Base-by-base conservation (phyloP, 805 yeast genomes). In the Candida yuanshanica region DNA sequence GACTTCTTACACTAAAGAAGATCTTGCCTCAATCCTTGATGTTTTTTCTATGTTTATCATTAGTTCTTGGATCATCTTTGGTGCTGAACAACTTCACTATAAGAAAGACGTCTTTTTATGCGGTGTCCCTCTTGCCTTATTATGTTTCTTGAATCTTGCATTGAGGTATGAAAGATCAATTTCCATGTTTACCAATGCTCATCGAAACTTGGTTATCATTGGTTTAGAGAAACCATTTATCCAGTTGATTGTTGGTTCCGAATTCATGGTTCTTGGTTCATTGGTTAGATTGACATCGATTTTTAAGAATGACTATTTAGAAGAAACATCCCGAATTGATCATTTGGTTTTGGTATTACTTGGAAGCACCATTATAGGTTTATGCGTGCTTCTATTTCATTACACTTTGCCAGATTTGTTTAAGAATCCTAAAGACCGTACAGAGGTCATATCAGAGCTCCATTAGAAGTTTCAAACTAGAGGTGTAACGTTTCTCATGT, bases 21-120 rank as follows among this genome's bases (percentile, higher is more conserved):
- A 35, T 22, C n/a, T 41, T 2, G 31, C 33, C 6, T 35, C 35
- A 7, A 4, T 26, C 11, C 5, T 43, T 20, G 46, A 49, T 21
- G 18, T 37, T 4, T 7, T 52, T 4, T 34, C 52, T 1, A 39
- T 44, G 12, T 3, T 36, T 3, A 12, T 26, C 10, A 32, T 52
- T 16, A 45, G 50, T 6, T 36, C 36, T 4, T 39, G 46, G 5
- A 23, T 47, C 2, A 36, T 44, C 2, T 50, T 49, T 39, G 49
- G 51, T 11, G 39, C 44, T 17, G 46, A 41, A 8, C 16, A 52
- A 4, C 44, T 53, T 14, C 13, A 31, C 4, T 11, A 34, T 40
- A 45, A 43, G 18, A 48, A 49, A 36, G 21, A 24, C 3, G 26
- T 50, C 22, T 37, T 48, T 36, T 26, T 49, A 2, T n/a, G 42